A percentile compares a stretch with the other conserved stretches of the same genome.
These are phyloP conservation scores for Ilex aquifolium DNA, from an alignment of 257 asterid species.

Conservation along the genomic window DNA sequence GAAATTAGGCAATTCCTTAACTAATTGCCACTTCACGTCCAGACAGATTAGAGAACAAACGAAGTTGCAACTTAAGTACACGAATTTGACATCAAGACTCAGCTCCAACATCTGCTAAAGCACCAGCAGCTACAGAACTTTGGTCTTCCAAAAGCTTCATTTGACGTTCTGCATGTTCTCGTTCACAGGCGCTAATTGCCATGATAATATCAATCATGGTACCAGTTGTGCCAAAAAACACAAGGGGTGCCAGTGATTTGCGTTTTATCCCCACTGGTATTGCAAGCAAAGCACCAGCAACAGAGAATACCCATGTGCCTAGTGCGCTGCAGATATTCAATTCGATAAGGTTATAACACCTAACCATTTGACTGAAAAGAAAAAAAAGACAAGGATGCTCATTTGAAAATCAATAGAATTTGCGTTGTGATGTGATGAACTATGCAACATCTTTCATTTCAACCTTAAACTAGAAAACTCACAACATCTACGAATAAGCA, in stretches of 20 bases:
- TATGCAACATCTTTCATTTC: too few species aligned
- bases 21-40: background rate
- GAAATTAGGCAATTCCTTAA: too few species aligned
- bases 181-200: conserved; percentile 90
- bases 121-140: conserved; percentile 29
- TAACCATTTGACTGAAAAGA: too few species aligned
- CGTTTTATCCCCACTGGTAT: conserved; percentile 92
- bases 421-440: too few species aligned
- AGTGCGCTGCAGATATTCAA: conserved; percentile 51
- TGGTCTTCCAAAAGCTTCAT: conserved; percentile 79
- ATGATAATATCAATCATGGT: conserved; percentile 92
- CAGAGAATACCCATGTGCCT: conserved; percentile 96
- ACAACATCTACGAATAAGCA: too few species aligned
- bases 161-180: conserved; percentile 89
- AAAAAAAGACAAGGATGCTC: too few species aligned
- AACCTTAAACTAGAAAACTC: too few species aligned
- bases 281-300: conserved; percentile 85
- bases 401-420: too few species aligned
- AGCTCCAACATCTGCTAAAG: background rate
- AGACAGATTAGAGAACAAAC: too few species aligned
- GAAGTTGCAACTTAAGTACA: background rate
- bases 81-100: conserved; percentile 29
- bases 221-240: conserved; percentile 90
- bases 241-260: conserved; percentile 82
- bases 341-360: background rate